Percentiles rank a stretch among this genome's conserved stretches.
These are phyloP conservation scores for Jamesozyma jinghongensis DNA, from an alignment of 805 yeast species.

Conservation along the genomic window DNA sequence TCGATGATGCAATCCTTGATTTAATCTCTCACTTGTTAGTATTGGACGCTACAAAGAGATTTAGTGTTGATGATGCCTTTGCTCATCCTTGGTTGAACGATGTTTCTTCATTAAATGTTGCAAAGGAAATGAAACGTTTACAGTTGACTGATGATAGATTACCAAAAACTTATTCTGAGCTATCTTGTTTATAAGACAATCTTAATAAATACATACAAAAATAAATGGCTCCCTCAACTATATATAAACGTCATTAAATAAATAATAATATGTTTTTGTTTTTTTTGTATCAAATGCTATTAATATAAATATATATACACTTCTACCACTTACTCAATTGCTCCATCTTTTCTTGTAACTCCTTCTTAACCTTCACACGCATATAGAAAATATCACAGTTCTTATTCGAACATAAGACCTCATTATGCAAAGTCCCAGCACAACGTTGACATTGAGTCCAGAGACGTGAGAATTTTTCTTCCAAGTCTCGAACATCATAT, in stretches of 20 bases:
- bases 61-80: constrained; percentile 76
- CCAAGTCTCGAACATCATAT: constrained; percentile 69
- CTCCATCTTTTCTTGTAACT: constrained; percentile 32
- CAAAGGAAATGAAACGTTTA: constrained; percentile 19
- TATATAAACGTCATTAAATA: not conserved
- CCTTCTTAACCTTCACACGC: constrained; percentile 54
- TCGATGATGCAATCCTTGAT: constrained; percentile 56
- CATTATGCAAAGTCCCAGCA: constrained; percentile 93
- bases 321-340: constrained; percentile 35
- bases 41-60: constrained; percentile 60
- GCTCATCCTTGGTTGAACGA: constrained; percentile 74
- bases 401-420: constrained; percentile 86
- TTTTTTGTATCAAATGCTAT: not conserved
- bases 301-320: not conserved
- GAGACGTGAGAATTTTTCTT: constrained; percentile 71
- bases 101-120: constrained; percentile 5
- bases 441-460: constrained; percentile 99
- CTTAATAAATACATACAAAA: not conserved
- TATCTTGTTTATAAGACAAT: constrained; percentile 18
- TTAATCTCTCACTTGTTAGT: constrained; percentile 53
- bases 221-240: not conserved
- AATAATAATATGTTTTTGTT: not conserved
- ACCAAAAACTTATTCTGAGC: constrained; percentile 34
- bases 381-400: constrained; percentile 97
- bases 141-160: constrained; percentile 23